Evolutionary conservation across 2,329 filamentous ascomycete species (phyloP).

Genomic region (Lasiodiplodia gonubiensis): DNA sequence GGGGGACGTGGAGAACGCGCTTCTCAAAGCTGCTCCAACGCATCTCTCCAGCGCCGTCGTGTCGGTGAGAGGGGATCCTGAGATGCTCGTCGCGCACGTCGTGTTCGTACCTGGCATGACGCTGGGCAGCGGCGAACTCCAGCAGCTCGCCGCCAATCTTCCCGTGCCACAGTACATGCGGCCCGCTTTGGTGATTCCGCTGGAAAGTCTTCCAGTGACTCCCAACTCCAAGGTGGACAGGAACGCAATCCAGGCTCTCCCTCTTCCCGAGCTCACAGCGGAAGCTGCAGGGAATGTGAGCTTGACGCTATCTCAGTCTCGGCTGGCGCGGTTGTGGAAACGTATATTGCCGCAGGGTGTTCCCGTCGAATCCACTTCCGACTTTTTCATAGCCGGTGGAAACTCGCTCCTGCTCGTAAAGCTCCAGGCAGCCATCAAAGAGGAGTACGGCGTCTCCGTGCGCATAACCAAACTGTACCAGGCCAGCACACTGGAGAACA

Average conservation of each 20-base stretch:
- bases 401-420: slow-evolving; percentile 50
- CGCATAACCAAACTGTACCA: slow-evolving; percentile 48
- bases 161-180: slow-evolving; percentile 48
- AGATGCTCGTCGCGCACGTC: slow-evolving; percentile 41
- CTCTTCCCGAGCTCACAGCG: no score
- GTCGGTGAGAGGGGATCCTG: slow-evolving; percentile 32
- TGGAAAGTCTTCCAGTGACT: background rate
- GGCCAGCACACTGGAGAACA: slow-evolving; percentile 45
- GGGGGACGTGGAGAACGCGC: slow-evolving; percentile 45
- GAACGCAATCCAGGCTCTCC: no score
- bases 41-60: slow-evolving; percentile 38
- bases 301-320: background rate
- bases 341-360: slow-evolving; percentile 31
- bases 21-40: slow-evolving; percentile 38
- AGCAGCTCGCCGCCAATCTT: slow-evolving; percentile 34
- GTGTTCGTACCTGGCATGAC: slow-evolving; percentile 35
- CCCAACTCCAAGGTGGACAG: no score
- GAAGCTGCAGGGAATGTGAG: background rate
- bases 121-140: background rate
- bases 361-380: slow-evolving; percentile 2
- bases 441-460: slow-evolving; percentile 41
- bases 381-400: slow-evolving; percentile 50
- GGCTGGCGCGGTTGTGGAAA: slow-evolving; percentile 27
- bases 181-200: slow-evolving; percentile 34
- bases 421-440: slow-evolving; percentile 46